Evolutionary conservation across 768 basidiomycete species (phyloP).

Genomic region (Rhizopogon vinicolor): DNA sequence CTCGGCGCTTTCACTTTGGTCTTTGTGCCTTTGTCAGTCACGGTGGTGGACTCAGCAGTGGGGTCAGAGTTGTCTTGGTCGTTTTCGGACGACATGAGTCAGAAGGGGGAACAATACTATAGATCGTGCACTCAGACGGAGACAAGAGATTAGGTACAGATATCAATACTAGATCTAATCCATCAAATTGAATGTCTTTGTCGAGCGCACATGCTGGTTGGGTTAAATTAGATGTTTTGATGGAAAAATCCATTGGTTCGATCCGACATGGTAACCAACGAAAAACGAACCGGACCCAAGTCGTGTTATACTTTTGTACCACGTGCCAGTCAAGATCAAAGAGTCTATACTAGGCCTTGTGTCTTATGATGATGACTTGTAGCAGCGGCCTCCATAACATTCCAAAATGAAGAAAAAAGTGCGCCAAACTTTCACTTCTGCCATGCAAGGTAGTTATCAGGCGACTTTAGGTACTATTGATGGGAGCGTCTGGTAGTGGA

Average conservation of each 20-base stretch:
- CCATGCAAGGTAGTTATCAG: not conserved
- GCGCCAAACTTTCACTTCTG: not conserved
- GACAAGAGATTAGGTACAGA: not conserved
- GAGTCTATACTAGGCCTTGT: too few relatives aligned
- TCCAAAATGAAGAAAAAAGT: constrained; percentile 30
- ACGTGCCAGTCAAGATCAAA: too few relatives aligned
- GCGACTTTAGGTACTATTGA: constrained; percentile 75
- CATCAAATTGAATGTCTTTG: too few relatives aligned
- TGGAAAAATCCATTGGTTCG: too few relatives aligned
- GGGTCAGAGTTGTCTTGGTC: not conserved
- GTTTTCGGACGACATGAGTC: not conserved
- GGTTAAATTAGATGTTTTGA: too few relatives aligned
- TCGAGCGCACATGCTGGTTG: too few relatives aligned
- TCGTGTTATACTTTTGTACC: too few relatives aligned
- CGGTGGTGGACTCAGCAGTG: not conserved
- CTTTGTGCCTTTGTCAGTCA: not conserved
- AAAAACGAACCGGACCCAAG: too few relatives aligned
- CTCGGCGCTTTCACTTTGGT: not conserved
- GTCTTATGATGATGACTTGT: not conserved
- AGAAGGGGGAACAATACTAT: not conserved
- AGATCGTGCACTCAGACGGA: not conserved
- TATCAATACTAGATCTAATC: not conserved
- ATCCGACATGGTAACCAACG: too few relatives aligned
- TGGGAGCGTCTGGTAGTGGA: constrained; percentile 94
- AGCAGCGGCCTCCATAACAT: not conserved